Evolutionary conservation across 2,329 filamentous ascomycete genomes (phyloP), one percentile per base, ranked within the genome.

Genomic region (Apiospora rasikravindrae): DNA sequence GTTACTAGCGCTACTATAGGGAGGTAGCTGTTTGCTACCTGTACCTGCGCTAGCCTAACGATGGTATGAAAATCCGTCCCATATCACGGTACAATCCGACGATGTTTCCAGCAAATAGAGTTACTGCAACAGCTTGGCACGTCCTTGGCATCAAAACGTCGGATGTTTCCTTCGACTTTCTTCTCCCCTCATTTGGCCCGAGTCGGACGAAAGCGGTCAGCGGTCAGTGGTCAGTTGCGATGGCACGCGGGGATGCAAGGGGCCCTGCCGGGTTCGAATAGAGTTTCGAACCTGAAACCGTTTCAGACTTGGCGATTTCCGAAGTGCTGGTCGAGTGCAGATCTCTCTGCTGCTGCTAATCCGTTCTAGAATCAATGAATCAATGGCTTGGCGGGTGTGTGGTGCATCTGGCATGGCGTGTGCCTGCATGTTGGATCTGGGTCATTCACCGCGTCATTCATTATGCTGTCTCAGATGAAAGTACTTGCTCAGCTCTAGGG

Each of bases 251-350:
- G 53, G 16, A n/a, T 19, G 16, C 24, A 19, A 13, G 26, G 7
- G 51, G 26, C 16, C 14, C 19, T 37, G 29, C 29, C 19, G 33
- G 57, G 33, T 64, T 64, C 8, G n/a, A n/a, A n/a, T 64, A 64
- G 57, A 40, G 57, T 64, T 64, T 64, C 57, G 33, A 10, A 14
- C 57, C 57, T 64, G 57, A 64, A 64, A 64, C 57, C 22, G 57
- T 64, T 64, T 64, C 57, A 64, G 57, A 64, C 57, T 64, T 64
- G 57, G 57, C 57, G 57, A 64, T 64, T 64, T 64, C 57, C 33
- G 57, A 22, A 3, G 22, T 64, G 2, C 57, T 64, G 57, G 57
- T 40, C 33, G 10, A 40, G 10, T 19, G 29, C 33, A 19, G 57
- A 64, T 64, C 57, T 26, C 13, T 26, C 33, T 37, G 29, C 13